Base-by-base conservation (phyloP, 169 alveolate genomes). In the Eimeria maxima region DNA sequence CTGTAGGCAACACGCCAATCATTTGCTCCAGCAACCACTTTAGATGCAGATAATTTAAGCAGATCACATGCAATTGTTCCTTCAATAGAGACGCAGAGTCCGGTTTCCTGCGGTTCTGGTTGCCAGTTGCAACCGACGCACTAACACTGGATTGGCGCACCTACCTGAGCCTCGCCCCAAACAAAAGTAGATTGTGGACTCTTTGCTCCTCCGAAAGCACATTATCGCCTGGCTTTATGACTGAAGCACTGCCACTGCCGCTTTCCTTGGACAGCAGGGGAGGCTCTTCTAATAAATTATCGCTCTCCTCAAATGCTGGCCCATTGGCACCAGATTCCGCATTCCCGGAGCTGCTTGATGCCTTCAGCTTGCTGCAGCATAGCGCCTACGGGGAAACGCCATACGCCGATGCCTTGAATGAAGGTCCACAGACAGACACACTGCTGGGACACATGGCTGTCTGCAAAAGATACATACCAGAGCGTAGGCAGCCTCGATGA, bases 401-500 rank as follows among this genome's bases (percentile, higher is more conserved):
- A 38, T 38, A 38, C 18, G 6, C n/a, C 50, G 14, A 38, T 73
- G 83, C 29, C 83, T 73, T 29, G 55, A 33, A 73, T 38, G 83
- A 73, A 73, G n/a, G 53, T 5, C 10, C 38, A 29, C 83, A 33
- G 20, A 38, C 50, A 42, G 16, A 38, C 0, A 38, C 83, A 38
- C 50, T 73, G 83, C 11, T 73, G 29, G 5, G 55, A 27, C 11
- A 14, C 83, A 16, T 38, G 18, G 55, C 1, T 33, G 29, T 38
- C 27, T 38, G 83, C 55, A 29, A 16, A 78, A 78, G 65, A 24
- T 13, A 65, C 94, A 14, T 33, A 87, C 94, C 94, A 87, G 81
- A 22, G 83, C 94, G 81, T 87, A 87, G 42, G 94, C 94, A 87
- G 94, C 94, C 67, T 87, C 94, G 45, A 65, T 42, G 63, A 45